phyloP scores from a whole-genome alignment of 2,329 filamentous ascomycete species.

The Zarea fungicola region DNA sequence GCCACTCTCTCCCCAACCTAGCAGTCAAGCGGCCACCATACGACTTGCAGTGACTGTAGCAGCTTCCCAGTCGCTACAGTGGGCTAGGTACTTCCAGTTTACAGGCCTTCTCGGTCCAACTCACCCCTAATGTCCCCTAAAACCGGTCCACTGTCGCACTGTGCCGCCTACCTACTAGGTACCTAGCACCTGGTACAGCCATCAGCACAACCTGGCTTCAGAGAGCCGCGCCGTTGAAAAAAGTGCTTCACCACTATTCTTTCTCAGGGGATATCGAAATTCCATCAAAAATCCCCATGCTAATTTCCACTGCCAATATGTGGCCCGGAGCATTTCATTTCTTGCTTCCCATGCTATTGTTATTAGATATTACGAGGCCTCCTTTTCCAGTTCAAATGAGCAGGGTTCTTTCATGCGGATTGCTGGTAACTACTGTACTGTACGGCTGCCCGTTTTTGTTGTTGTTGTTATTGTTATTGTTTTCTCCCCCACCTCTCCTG shows the following conservation, averaged over 20 bases:
- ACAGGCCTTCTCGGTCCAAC: neutral
- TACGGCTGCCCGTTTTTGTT: neutral
- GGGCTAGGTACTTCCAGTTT: neutral
- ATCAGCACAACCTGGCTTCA: too few species aligned
- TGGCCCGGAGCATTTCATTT: too few species aligned
- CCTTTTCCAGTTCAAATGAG: neutral
- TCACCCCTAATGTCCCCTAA: neutral
- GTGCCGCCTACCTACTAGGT: too few species aligned
- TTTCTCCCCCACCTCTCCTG: slow-evolving; percentile 3
- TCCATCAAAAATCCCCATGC: neutral
- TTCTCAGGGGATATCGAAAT: slow-evolving; percentile 6
- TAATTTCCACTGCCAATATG: slow-evolving; percentile 12
- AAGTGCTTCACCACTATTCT: slow-evolving; percentile 4
- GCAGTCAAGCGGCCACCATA: neutral
- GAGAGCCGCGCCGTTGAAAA: slow-evolving; percentile 1
- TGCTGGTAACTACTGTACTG: neutral
- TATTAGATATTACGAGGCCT: slow-evolving; percentile 1
- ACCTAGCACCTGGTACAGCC: too few species aligned
- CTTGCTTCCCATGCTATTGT: neutral
- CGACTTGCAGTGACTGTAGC: too few species aligned
- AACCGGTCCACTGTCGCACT: neutral
- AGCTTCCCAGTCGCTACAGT: too few species aligned
- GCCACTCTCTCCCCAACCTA: neutral
- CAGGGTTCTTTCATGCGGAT: slow-evolving; percentile 3
- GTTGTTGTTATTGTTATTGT: slow-evolving; percentile 8